Evolutionary conservation across 2,329 filamentous ascomycete species (phyloP).

Genomic region (Volutella citrinella): DNA sequence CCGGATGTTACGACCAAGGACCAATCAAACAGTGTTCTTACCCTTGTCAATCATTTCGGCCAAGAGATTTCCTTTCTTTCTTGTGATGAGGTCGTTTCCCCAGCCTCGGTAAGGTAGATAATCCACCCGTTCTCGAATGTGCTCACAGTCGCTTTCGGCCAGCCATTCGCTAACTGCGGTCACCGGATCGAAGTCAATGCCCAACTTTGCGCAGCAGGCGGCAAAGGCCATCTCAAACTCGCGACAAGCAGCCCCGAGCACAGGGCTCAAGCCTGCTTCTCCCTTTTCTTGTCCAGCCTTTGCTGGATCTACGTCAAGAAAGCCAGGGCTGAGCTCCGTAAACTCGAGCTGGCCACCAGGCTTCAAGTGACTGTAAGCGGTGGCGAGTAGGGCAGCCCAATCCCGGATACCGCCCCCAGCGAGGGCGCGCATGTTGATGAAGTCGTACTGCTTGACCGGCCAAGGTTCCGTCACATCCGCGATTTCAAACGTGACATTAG

Average conservation of each 20-base stretch:
- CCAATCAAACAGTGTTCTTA: too few species aligned
- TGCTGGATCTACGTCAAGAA: constrained; percentile 36
- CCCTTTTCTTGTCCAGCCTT: constrained; percentile 14
- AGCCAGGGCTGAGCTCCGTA: constrained; percentile 38
- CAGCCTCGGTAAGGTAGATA: constrained; percentile 40
- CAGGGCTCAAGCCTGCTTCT: constrained; percentile 12
- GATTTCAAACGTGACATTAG: constrained; percentile 58
- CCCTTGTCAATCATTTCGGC: constrained; percentile 35
- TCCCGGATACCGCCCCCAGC: constrained; percentile 43
- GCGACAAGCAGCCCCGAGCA: constrained; percentile 27
- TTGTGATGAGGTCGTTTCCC: constrained; percentile 37
- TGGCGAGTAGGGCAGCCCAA: constrained; percentile 34
- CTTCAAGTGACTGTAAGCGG: constrained; percentile 38
- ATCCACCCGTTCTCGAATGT: constrained; percentile 37
- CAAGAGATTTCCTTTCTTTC: constrained; percentile 34
- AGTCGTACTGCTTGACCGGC: constrained; percentile 35
- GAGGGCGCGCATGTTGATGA: constrained; percentile 42
- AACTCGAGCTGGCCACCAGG: constrained; percentile 45
- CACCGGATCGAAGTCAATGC: constrained; percentile 39
- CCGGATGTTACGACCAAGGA: too few species aligned
- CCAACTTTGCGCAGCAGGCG: constrained; percentile 25
- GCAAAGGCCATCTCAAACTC: constrained; percentile 33
- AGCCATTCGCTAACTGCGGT: constrained; percentile 34
- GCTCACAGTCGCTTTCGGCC: constrained; percentile 37
- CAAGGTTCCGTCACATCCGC: constrained; percentile 53